These are phyloP conservation scores for Fraxinus xanthoxyloides DNA, from an alignment of 305 asterid genomes.

Conservation along the genomic window DNA sequence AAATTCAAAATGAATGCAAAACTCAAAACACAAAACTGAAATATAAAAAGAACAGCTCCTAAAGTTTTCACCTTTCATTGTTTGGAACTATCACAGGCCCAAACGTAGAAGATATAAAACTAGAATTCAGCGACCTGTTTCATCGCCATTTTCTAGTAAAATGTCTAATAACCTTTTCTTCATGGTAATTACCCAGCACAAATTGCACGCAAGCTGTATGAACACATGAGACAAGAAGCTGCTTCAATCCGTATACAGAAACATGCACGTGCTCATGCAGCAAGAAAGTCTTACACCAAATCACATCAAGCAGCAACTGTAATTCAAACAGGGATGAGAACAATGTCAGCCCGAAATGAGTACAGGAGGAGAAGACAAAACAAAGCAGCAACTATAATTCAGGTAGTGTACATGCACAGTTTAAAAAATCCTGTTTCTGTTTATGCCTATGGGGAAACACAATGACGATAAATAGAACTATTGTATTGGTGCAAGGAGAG, in stretches of 20 bases:
- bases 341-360: constrained; percentile 85
- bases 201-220: constrained; percentile 72
- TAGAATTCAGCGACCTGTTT: neutral
- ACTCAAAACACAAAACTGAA: no score
- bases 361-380: constrained; percentile 66
- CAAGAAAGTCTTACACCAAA: constrained; percentile 62
- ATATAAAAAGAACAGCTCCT: no score
- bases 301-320: constrained; percentile 63
- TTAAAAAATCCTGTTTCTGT: neutral
- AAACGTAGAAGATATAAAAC: neutral
- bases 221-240: constrained; percentile 76
- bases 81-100: constrained; percentile 11
- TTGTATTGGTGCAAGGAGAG: neutral
- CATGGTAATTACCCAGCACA: constrained; percentile 49
- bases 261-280: constrained; percentile 66
- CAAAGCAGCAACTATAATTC: constrained; percentile 76
- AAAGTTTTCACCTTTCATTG: neutral
- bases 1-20: no score
- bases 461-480: neutral
- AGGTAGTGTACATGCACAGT: constrained; percentile 43
- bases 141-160: neutral
- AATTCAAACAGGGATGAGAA: constrained; percentile 81
- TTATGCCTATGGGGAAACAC: neutral
- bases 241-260: constrained; percentile 90
- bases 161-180: constrained; percentile 10